Base-by-base conservation (phyloP, 306 rosid genomes). In the Citrullus amarus region DNA sequence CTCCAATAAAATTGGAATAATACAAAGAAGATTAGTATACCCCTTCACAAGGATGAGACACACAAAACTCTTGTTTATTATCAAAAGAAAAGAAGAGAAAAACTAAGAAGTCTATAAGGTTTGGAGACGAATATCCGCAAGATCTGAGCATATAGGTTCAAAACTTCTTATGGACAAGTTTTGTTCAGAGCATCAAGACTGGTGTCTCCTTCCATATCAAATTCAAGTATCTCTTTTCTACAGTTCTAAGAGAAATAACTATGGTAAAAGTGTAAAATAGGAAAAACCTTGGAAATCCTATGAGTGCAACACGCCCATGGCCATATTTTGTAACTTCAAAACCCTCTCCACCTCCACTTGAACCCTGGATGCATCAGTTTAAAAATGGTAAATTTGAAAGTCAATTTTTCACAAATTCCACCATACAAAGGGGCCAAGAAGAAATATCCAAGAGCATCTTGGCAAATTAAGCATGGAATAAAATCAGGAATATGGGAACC, bases 331-430 rank as follows among this genome's bases (percentile, higher is more conserved):
- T 96, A 71, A 96, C 99, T 91, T 96, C 99, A 80, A 96, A 96
- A 83, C 99, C 99, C 13, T 96, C 99, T 82, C 99, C 99, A 75
- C 97, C 97, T 53, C 93, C 99, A 71, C 99, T 96, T 46, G 99
- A 90, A 84, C 99, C 99, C 99, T 96, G 78, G 83, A 17, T 58
- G 62, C 82, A 43, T 76, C 61, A 54, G 83, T 25, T 73, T 67
- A 79, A 82, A 63, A 76, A 68, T 39, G 53, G 58, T 58, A 84
- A 76, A 81, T 69, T 44, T 6, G 38, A 69, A 69, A 43, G 11
- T 3, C 6, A 62, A 22, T 14, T 36, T 18, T 50, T 58, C 41
- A 13, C 39, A 22, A 4, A 38, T 43, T 71, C 25, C 58, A 69
- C 22, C 58, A 17, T n/a, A 48, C 38, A 14, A 78, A 10, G 38